Base-by-base conservation (phyloP, 805 yeast genomes). In the Saccharomycopsis babjevae region DNA sequence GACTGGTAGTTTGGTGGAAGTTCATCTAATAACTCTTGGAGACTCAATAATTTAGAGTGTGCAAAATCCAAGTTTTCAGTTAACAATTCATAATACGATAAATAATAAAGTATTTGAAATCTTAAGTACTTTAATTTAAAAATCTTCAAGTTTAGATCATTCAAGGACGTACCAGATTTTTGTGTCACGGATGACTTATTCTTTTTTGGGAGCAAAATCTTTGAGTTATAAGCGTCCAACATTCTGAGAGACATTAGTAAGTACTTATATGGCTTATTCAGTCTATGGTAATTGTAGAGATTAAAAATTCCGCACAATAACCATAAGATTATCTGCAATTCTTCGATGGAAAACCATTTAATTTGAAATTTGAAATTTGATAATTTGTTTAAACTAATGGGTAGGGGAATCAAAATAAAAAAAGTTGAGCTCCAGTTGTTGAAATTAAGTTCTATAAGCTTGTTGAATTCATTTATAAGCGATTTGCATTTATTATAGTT, bases 331-430 rank as follows among this genome's bases (percentile, higher is more conserved):
- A 59, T 59, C 46, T 64, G 64, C 2, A 64, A 62, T 56, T 64
- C 66, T 34, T 64, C 64, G 15, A 64, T 52, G 7, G 64, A 57
- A 18, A 59, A 34, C 66, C 66, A 64, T 15, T 40, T 43, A 38
- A 63, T 58, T 39, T 57, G 57, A 40, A 63, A 61, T 5, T 46
- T 57, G 32, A 28, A 61, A 22, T 57, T 58, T 5, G 42, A 22
- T 16, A 28, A 13, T 15, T 59, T 50, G 13, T 16, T 39, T 2
- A 36, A 15, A 36, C 32, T 40, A 8, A 57, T 34, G 4, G 63
- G 63, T 3, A 60, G 7, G 3, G 63, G 52, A 16, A 62, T 28
- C 25, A n/a, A 62, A 38, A 50, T 38, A 42, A 57, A 60, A 58
- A 42, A 55, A 38, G 16, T 64, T 61, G 46, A 38, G n/a, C 59